These are phyloP conservation scores for Epichloe bromicola DNA, from an alignment of 2,329 filamentous ascomycete species.

Conservation along the genomic window DNA sequence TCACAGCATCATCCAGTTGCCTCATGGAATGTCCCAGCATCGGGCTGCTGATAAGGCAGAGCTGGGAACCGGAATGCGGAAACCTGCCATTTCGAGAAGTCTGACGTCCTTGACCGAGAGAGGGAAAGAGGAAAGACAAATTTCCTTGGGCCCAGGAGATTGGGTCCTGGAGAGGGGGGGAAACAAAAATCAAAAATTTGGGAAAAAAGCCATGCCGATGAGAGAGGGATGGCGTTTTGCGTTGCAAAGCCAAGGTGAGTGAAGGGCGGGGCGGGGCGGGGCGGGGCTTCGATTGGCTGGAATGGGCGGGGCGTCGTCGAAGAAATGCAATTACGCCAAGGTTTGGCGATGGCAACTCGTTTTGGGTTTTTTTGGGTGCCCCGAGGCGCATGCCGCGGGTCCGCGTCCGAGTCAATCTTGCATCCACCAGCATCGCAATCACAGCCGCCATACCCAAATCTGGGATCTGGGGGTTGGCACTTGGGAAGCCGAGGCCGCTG, in stretches of 20 bases:
- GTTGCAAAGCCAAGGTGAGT: too few relatives aligned
- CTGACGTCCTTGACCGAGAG: neutral
- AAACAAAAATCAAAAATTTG: conserved; percentile 8
- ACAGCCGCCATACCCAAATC: too few relatives aligned
- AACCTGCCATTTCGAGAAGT: neutral
- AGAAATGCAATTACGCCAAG: too few relatives aligned
- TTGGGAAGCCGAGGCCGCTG: too few relatives aligned
- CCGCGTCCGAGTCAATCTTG: too few relatives aligned
- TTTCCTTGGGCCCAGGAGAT: neutral
- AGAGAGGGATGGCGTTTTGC: neutral
- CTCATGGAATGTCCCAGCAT: neutral
- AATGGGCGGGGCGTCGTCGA: neutral
- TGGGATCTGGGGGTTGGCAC: too few relatives aligned
- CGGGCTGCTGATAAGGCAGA: neutral
- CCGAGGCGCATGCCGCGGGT: too few relatives aligned
- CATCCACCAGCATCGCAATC: too few relatives aligned
- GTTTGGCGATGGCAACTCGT: too few relatives aligned
- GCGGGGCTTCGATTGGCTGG: neutral
- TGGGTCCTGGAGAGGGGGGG: too few relatives aligned
- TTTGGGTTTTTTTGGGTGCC: too few relatives aligned
- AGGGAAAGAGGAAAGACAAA: neutral
- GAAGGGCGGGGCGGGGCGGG: too few relatives aligned
- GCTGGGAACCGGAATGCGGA: neutral
- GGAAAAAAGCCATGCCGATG: neutral
- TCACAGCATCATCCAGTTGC: neutral